Base-by-base conservation (phyloP, 352 stramenopile species). In the Globisporangium lucens region DNA sequence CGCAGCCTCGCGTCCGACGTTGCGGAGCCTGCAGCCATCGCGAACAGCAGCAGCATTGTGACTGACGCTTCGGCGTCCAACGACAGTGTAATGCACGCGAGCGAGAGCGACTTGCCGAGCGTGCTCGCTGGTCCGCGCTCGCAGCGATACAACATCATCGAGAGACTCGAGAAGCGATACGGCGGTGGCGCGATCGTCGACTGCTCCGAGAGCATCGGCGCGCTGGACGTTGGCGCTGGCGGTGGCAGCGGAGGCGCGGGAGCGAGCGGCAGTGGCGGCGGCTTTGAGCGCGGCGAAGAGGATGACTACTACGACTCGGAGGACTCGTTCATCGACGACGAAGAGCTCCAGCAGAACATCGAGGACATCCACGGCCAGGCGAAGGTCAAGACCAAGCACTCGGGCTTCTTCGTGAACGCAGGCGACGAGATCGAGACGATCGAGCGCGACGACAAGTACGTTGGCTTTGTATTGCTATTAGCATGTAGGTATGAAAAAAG, bases 241-340 rank as follows among this genome's bases (percentile, higher is more conserved):
- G 43, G 17, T 3, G 17, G 43, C 2, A 9, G 17, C 49, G 70
- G 63, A 2, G 38, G 35, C 9, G 15, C 58, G 43, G 71, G 75
- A 5, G 61, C 63, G 8, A 67, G 55, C 2, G 63, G 57, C 60
- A 73, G 53, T 36, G 67, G 49, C 10, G 56, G 73, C 12, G 55
- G 67, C 33, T 76, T 78, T 13, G 64, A 80, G 2, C 77, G 87
- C 35, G 74, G 76, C 24, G 88, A 94, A 49, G 83, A 94, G 67
- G 88, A 95, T 66, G 86, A 95, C 63, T 74, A 94, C 67, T 95
- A 95, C 72, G 88, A 95, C 75, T 92, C 85, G 69, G 88, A 95
- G 63, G 88, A 95, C 71, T 94, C 88, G 65, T 95, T 95, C 60
- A 95, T 95, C 58, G 88, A 95, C 62, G 88, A 95, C 66, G 56